Base-by-base conservation (phyloP, 1,139 yeast genomes). In the Suhomyces chickasaworum region DNA sequence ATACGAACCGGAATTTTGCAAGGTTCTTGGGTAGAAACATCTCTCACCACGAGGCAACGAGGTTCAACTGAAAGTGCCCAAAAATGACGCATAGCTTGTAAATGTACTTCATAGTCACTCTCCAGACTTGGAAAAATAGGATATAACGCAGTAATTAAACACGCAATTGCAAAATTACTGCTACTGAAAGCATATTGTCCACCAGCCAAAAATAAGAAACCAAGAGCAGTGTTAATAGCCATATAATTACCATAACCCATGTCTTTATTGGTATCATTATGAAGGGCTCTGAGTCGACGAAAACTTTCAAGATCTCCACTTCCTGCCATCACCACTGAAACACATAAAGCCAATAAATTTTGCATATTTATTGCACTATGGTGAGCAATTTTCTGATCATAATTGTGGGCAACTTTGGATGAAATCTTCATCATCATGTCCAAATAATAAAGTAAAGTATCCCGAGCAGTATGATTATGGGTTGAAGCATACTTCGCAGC, bases 11-110 rank as follows among this genome's bases (percentile, higher is more conserved):
- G 80, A 12, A 84, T 72, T 42, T 78, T 73, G 61, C 54, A 69
- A 1, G 88, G 81, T 43, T 72, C 73, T 13, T 73, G 78, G 0
- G 85, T 77, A 27, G 75, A 80, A 13, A 84, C 84, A 60, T 91
- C 91, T 48, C 93, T 73, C 0, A 87, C 77, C 9, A 88, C 77
- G 13, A 93, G 68, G 62, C 97, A 90, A 48, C 97, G 70, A 1
- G 88, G 85, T 54, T 86, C 93, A 7, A 87, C 86, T 0, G 96
- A 81, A 52, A 93, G 68, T 0, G 91, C 87, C 98, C 99, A 95
- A 53, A 95, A 85, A 63, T 90, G 96, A 41, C 96, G 75, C 39
- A 91, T 70, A 1, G 96, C 97, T 62, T 90, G 97, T 45, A 93
- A 67, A 60, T 88, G 89, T 13, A 85, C 79, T 46, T 79, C 83